These are phyloP conservation scores for Plasmodium vivax DNA, from an alignment of 169 alveolate genomes.

Conservation along the genomic window DNA sequence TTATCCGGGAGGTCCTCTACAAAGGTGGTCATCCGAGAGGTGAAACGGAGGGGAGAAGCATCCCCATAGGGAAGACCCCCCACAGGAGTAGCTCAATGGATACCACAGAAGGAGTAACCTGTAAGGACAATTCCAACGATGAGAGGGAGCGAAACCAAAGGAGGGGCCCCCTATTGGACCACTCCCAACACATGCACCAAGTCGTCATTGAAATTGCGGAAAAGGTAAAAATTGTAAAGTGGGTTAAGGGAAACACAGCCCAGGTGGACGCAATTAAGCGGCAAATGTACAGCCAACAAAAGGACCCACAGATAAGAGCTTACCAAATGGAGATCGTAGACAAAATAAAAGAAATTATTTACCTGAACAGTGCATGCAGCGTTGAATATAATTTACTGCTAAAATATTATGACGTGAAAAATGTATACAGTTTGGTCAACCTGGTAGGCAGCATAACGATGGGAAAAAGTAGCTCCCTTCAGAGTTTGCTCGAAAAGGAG, in stretches of 20 bases:
- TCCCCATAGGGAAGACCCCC: background rate
- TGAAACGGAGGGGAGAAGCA: background rate
- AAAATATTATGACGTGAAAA: slow-evolving; percentile 51
- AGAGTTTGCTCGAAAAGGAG: slow-evolving; percentile 72
- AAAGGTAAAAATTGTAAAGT: slow-evolving; percentile 37
- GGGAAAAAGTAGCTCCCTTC: slow-evolving; percentile 52
- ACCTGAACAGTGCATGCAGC: slow-evolving; percentile 3
- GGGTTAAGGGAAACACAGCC: slow-evolving; percentile 12
- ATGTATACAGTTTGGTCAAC: slow-evolving; percentile 27
- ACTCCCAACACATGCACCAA: background rate
- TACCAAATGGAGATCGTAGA: slow-evolving; percentile 47
- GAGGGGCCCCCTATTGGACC: background rate
- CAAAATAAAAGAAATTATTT: slow-evolving; percentile 51
- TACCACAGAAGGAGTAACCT: background rate
- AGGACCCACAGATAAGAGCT: background rate
- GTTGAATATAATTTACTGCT: slow-evolving; percentile 43
- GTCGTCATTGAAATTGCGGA: slow-evolving; percentile 14
- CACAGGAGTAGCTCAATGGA: background rate
- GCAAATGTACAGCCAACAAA: background rate
- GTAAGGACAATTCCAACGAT: background rate
- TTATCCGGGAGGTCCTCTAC: background rate
- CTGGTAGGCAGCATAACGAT: slow-evolving; percentile 49
- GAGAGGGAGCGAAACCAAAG: background rate
- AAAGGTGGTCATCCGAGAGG: background rate
- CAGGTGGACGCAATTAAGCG: slow-evolving; percentile 2